Base-by-base conservation (phyloP, 495 filamentous ascomycete species). In the Aspergillus panamensis region DNA sequence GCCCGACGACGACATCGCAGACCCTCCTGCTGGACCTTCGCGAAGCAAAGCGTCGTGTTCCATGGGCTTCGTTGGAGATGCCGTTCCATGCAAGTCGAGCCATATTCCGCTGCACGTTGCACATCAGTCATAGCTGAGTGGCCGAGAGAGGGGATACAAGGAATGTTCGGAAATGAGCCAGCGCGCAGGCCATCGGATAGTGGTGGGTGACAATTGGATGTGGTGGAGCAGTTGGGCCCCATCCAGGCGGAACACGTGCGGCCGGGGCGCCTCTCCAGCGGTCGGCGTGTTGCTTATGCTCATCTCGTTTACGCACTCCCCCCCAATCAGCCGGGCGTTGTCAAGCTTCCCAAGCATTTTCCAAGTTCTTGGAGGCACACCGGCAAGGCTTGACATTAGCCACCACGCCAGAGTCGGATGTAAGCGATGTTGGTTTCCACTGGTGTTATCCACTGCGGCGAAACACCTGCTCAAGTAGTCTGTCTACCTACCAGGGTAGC, bases 311-410 rank as follows among this genome's bases (percentile, higher is more conserved):
- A 49, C 21, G 21, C 21, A 49, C 8, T 29, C 12, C 29, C 10
- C 29, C 12, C 7, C 12, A 10, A 12, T 10, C 16, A 29, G 12
- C 12, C 12, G 1, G 9, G 6, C 9, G n/a, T 10, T 30, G 19
- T 21, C 39, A 58, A 58, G 56, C 56, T 58, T 58, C 48, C 48
- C 48, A 58, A 58, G 56, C 56, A 39, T 39, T 40, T 35, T 8
- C 14, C 25, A 25, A 2, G 25, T 40, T 40, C 37, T 40, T 14
- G n/a, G 14, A 10, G 21, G 29, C 9, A 21, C 8, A 40, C 45
- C 43, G 48, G 48, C 48, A 52, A n/a, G 21, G 31, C 20, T 52
- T 58, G 56, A 39, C 48, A 32, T 44, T 57, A 14, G 49, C 40
- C 33, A 44, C 16, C 25, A 2, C 25, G 25, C 25, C 2, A 25